A percentile compares a stretch with the other conserved stretches of the same genome.
phyloP scores from a whole-genome alignment of 331 rosid genomes.

The Acacia pycnantha region DNA sequence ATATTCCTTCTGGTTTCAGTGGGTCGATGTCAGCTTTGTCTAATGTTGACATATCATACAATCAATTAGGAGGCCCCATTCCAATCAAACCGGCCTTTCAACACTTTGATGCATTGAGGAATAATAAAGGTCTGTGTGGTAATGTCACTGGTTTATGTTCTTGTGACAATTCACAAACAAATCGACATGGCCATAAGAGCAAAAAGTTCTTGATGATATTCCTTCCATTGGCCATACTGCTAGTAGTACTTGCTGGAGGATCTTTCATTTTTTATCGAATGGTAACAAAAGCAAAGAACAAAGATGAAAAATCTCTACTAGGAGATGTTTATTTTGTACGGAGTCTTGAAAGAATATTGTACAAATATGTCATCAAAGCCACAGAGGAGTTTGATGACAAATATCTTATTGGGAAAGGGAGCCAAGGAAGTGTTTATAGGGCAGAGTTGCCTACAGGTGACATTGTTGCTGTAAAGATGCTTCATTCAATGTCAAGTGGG shows the following conservation, averaged over 20 bases:
- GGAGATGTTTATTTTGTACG: not conserved
- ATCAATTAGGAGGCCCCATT: not conserved
- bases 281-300: not conserved
- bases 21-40: not conserved
- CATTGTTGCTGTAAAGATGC: not conserved
- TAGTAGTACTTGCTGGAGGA: not conserved
- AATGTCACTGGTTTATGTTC: not conserved
- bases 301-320: not conserved
- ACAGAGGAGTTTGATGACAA: not conserved
- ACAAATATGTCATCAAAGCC: not conserved
- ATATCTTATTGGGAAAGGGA: not conserved
- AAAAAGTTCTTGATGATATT: not conserved
- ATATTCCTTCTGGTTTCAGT: not conserved
- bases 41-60: not conserved
- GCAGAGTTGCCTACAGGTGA: not conserved
- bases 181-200: not conserved
- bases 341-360: not conserved
- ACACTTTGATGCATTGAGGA: not conserved
- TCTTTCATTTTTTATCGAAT: not conserved
- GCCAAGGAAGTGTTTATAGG: not conserved
- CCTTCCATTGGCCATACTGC: not conserved
- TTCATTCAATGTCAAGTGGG: not conserved
- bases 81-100: not conserved
- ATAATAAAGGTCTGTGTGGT: not conserved
- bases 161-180: not conserved